phyloP scores from a whole-genome alignment of 2,329 filamentous ascomycete species.

The Aspergillus aculeatus region DNA sequence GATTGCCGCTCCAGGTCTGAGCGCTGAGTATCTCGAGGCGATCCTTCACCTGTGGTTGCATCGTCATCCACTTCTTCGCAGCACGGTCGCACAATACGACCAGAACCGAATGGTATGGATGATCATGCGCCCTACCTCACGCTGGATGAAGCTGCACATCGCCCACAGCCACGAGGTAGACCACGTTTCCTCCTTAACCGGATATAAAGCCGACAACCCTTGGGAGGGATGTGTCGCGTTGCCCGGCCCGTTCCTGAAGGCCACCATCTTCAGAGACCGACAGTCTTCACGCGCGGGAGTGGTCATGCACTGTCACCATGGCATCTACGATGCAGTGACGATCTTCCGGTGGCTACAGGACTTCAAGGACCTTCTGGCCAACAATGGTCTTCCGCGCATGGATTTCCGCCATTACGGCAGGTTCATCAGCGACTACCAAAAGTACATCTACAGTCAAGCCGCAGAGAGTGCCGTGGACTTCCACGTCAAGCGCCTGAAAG shows the following conservation, averaged over 20 bases:
- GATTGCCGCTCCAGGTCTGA: not conserved
- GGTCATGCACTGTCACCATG: not conserved
- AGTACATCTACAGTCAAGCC: not conserved
- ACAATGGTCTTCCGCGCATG: not conserved
- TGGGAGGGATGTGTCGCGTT: not conserved
- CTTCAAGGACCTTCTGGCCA: not conserved
- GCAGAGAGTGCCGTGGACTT: not conserved
- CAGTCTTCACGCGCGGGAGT: not conserved
- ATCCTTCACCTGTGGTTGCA: not conserved
- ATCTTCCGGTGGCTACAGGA: not conserved
- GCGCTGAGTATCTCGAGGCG: not conserved
- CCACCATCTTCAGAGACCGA: not conserved
- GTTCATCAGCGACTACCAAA: not conserved
- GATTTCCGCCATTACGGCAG: not conserved
- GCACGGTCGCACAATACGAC: not conserved
- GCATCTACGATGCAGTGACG: not conserved
- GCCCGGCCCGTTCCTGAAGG: conserved; percentile 4
- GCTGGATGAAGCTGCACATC: not conserved
- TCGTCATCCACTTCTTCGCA: conserved; percentile 1
- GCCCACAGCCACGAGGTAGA: not conserved
- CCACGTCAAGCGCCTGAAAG: not conserved
- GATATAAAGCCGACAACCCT: not conserved
- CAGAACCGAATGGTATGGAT: not conserved
- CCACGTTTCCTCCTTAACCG: not conserved
- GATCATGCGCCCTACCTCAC: not conserved